Conservation (phyloP, 148 eudicot genomes). For the Vaccinium vitisidaea region DNA sequence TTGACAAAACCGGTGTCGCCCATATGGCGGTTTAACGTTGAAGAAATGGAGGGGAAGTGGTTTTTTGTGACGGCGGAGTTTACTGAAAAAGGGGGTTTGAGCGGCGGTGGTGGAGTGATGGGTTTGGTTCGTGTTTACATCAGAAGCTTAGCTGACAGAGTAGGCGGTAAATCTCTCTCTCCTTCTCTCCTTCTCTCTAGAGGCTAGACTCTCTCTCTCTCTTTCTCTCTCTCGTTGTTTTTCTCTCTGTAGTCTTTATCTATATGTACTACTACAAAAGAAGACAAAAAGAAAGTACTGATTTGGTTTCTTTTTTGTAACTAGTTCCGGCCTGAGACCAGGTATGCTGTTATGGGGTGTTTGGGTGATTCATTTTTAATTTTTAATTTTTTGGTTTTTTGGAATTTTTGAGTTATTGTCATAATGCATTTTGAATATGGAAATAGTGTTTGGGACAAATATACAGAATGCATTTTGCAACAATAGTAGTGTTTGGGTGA, state of each 20-base stretch:
- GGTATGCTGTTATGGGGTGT: not conserved
- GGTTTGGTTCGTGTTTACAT: conserved; percentile 11
- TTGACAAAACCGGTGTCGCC: conserved; percentile 30
- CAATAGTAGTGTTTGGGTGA: no score
- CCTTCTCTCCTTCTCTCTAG: conserved; percentile 15
- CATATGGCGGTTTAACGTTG: conserved; percentile 27
- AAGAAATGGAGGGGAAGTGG: not conserved
- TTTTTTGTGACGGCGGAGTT: not conserved
- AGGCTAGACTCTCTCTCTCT: not conserved
- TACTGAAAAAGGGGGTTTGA: not conserved
- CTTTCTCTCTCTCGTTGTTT: not conserved
- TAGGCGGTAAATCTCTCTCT: not conserved
- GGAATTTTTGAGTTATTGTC: no score
- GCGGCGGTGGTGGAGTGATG: not conserved
- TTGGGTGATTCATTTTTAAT: no score
- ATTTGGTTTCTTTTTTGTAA: no score
- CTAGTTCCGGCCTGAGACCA: not conserved
- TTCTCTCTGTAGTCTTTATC: not conserved
- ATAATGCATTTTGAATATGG: no score
- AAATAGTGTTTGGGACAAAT: no score
- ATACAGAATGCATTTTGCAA: no score
- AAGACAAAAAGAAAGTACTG: no score
- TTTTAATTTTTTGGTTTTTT: no score
- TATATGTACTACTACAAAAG: no score
- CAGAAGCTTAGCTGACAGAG: conserved; percentile 9